Evolutionary conservation across 257 asterid species (phyloP).

Genomic region (Verbascum thapsus): DNA sequence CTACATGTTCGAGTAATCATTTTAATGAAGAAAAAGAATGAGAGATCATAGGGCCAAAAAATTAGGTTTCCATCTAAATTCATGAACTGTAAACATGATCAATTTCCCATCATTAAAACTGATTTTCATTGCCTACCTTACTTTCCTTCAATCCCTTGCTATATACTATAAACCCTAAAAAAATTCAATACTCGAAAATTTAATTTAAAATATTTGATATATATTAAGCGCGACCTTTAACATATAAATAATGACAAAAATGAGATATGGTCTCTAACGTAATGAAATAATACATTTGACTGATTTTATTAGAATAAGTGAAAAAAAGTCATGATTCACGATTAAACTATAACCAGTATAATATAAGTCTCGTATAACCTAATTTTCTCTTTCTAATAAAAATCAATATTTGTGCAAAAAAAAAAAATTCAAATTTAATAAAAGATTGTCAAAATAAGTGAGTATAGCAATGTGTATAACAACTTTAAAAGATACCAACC

Average conservation of each 20-base stretch:
- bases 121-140: neutral
- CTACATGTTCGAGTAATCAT: constrained; percentile 5
- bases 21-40: neutral
- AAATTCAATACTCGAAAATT: no score
- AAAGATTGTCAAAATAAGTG: neutral
- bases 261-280: no score
- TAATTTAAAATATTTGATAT: no score
- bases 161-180: neutral
- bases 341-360: no score
- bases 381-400: no score
- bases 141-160: constrained; percentile 14
- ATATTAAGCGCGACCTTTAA: no score
- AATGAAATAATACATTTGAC: no score
- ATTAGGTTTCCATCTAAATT: constrained; percentile 10
- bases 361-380: no score
- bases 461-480: neutral
- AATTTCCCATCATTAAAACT: neutral
- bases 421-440: neutral
- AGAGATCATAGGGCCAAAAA: neutral
- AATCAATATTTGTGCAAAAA: neutral
- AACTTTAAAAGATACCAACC: constrained; percentile 30
- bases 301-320: no score
- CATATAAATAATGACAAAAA: no score
- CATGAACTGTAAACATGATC: constrained; percentile 19
- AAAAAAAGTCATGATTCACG: no score